A percentile compares a stretch with the other conserved stretches of the same genome.
Evolutionary conservation across 2,329 filamentous ascomycete genomes (phyloP).

Genomic region (Monilinia fructigena): DNA sequence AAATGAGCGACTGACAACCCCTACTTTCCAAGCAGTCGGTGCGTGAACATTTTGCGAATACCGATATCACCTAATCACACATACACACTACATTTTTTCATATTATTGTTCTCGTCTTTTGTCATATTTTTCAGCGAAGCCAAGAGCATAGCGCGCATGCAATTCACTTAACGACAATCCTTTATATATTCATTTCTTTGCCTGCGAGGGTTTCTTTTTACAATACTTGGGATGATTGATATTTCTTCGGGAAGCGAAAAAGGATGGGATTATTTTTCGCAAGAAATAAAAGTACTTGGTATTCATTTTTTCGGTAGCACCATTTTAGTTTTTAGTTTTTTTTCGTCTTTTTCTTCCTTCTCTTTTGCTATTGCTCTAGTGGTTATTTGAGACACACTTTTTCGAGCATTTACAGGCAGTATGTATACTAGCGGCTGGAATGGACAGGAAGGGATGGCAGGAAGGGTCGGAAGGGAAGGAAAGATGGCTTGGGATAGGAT

Average conservation of each 20-base stretch:
- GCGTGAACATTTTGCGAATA: not conserved
- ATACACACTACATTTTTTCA: slow-evolving; percentile 2
- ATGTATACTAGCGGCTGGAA: slow-evolving; percentile 17
- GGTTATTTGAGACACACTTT: slow-evolving; percentile 12
- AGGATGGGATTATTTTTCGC: slow-evolving; percentile 11
- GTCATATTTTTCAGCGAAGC: slow-evolving; percentile 6
- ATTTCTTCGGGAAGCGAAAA: slow-evolving; percentile 11
- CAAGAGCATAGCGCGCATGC: slow-evolving; percentile 14
- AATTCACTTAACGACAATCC: slow-evolving; percentile 11
- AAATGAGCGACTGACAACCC: slow-evolving; percentile 16
- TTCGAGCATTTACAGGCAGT: slow-evolving; percentile 11
- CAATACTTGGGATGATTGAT: slow-evolving; percentile 15
- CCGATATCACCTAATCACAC: not conserved
- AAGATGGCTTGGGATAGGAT: slow-evolving; percentile 1
- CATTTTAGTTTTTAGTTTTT: slow-evolving; percentile 8
- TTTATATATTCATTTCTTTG: slow-evolving; percentile 24
- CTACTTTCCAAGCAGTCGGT: slow-evolving; percentile 4
- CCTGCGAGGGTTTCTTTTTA: slow-evolving; percentile 2
- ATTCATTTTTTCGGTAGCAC: slow-evolving; percentile 1
- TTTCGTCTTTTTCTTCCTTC: not conserved
- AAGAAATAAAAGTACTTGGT: slow-evolving; percentile 17
- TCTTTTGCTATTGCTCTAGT: slow-evolving; percentile 9
- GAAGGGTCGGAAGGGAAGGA: not conserved
- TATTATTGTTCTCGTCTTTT: slow-evolving; percentile 16
- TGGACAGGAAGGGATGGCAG: not conserved